Conservation (phyloP, 1,284 basidiomycete genomes). For the Trichosporon faecale region DNA sequence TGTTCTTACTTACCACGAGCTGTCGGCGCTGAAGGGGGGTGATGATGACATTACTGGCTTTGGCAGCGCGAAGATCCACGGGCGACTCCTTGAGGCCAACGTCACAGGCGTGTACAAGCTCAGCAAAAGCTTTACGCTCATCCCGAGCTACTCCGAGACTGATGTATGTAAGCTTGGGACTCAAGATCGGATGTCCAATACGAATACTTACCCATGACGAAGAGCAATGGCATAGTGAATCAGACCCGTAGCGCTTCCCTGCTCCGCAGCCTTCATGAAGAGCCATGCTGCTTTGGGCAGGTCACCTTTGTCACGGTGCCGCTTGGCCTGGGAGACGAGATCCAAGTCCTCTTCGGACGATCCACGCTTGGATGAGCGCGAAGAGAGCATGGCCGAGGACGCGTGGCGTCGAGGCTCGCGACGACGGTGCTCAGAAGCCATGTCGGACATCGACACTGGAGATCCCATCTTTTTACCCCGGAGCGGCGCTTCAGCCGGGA, state of each 20-base stretch:
- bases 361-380: not conserved
- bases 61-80: slow-evolving; percentile 32
- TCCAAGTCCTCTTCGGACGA: slow-evolving; percentile 17
- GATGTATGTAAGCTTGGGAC: not conserved
- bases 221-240: slow-evolving; percentile 49
- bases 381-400: not conserved
- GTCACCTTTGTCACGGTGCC: slow-evolving; percentile 42
- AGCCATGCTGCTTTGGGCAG: slow-evolving; percentile 46
- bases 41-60: slow-evolving; percentile 31
- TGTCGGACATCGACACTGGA: slow-evolving; percentile 7
- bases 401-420: not conserved
- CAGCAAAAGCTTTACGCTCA: slow-evolving; percentile 42
- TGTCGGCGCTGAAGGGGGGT: slow-evolving; percentile 33
- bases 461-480: slow-evolving; percentile 2
- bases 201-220: slow-evolving; percentile 38
- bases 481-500: not conserved
- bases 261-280: slow-evolving; percentile 50
- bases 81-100: slow-evolving; percentile 34
- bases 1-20: slow-evolving; percentile 35
- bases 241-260: slow-evolving; percentile 44
- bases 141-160: slow-evolving; percentile 45
- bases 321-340: slow-evolving; percentile 36
- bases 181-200: not conserved
- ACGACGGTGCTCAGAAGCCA: not conserved
- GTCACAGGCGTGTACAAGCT: slow-evolving; percentile 45